Conservation (phyloP, 2,329 filamentous ascomycete genomes). For the Exophiala bonariae region DNA sequence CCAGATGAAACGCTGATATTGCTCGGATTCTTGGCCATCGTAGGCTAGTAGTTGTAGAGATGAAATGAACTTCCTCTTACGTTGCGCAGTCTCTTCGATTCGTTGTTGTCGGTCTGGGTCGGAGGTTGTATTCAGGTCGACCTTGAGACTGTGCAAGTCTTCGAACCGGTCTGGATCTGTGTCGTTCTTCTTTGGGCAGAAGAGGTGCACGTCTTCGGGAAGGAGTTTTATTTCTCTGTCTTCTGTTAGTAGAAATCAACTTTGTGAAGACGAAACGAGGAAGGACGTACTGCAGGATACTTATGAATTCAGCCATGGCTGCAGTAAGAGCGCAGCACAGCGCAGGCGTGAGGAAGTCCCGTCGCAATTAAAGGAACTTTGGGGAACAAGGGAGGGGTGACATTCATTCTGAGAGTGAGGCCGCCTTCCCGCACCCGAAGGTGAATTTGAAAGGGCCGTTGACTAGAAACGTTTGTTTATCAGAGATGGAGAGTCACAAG, state of each 20-base stretch:
- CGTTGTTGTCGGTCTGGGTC: conserved; percentile 36
- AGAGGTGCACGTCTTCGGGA: conserved; percentile 58
- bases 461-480: no score
- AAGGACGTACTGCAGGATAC: conserved; percentile 40
- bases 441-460: no score
- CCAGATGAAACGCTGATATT: conserved; percentile 62
- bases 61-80: conserved; percentile 64
- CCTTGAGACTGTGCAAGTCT: conserved; percentile 44
- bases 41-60: conserved; percentile 70
- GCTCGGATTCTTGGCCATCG: conserved; percentile 59
- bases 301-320: conserved; percentile 41
- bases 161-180: conserved; percentile 67
- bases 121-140: conserved; percentile 43
- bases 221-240: conserved; percentile 41
- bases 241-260: background rate
- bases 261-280: background rate
- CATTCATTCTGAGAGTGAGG: conserved; percentile 9
- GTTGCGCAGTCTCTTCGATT: conserved; percentile 55
- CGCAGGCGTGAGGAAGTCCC: background rate
- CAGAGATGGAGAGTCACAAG: no score
- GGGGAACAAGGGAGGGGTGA: conserved; percentile 4
- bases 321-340: background rate
- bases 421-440: no score
- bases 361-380: background rate
- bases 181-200: conserved; percentile 65